phyloP scores from a whole-genome alignment of 2,329 filamentous ascomycete genomes.

The Lachnellula occidentalis region DNA sequence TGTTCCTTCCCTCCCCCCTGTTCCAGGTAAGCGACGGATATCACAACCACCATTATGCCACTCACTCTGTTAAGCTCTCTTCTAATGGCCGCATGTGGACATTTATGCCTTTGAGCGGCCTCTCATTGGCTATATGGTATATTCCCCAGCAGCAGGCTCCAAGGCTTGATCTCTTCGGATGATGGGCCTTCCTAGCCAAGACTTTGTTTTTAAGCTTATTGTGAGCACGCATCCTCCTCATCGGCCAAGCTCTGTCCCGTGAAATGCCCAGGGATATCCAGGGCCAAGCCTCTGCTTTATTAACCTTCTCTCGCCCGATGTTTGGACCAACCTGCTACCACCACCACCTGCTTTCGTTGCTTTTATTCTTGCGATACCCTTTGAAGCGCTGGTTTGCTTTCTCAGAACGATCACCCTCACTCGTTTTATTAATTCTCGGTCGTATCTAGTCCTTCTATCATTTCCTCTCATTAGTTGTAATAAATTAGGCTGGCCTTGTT shows the following conservation, averaged over 20 bases:
- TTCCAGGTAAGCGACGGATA: constrained; percentile 9
- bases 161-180: constrained; percentile 20
- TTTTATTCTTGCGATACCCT: constrained; percentile 18
- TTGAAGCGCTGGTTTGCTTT: constrained; percentile 33
- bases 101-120: neutral
- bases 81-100: neutral
- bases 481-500: constrained; percentile 31
- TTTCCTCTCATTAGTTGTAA: constrained; percentile 17
- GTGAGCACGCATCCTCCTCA: constrained; percentile 6
- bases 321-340: constrained; percentile 9
- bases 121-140: no score
- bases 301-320: constrained; percentile 14
- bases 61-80: constrained; percentile 1
- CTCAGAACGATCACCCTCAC: constrained; percentile 23
- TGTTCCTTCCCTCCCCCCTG: neutral
- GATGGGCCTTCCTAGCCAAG: constrained; percentile 18
- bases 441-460: constrained; percentile 18
- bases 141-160: no score
- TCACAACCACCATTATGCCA: constrained; percentile 8
- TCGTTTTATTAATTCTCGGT: constrained; percentile 19
- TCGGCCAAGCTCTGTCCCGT: constrained; percentile 24
- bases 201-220: constrained; percentile 14
- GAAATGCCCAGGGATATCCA: constrained; percentile 9
- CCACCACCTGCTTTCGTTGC: constrained; percentile 9
- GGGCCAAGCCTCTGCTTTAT: constrained; percentile 12